Evolutionary conservation across 345 rosid species (phyloP).

Genomic region (Theobroma cacao): DNA sequence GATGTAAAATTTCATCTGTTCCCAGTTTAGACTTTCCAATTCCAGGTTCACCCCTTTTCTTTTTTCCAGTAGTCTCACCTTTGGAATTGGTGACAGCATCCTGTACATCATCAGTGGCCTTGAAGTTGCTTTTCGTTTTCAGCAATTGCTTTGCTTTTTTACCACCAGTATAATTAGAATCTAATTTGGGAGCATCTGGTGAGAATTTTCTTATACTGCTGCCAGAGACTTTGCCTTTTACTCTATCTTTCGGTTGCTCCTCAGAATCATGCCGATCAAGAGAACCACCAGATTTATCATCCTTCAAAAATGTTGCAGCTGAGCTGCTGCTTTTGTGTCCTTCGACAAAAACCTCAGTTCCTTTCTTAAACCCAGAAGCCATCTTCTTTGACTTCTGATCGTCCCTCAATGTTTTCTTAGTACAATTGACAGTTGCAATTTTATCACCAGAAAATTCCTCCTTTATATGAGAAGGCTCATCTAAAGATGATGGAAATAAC

Average conservation of each 20-base stretch:
- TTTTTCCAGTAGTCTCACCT: constrained; percentile 35
- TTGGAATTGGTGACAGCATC: constrained; percentile 23
- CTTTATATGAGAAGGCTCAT: constrained; percentile 28
- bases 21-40: constrained; percentile 37
- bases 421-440: constrained; percentile 24
- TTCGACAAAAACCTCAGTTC: constrained; percentile 31
- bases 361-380: constrained; percentile 34
- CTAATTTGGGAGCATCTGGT: constrained; percentile 29
- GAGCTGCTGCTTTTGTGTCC: constrained; percentile 30
- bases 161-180: constrained; percentile 26
- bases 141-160: constrained; percentile 32
- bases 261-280: constrained; percentile 23
- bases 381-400: constrained; percentile 40
- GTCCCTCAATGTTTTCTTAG: constrained; percentile 32
- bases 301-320: constrained; percentile 26
- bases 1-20: constrained; percentile 33
- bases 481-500: constrained; percentile 26
- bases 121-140: constrained; percentile 32
- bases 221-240: constrained; percentile 29
- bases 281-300: constrained; percentile 26
- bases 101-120: constrained; percentile 28
- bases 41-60: constrained; percentile 39
- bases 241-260: constrained; percentile 39
- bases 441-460: constrained; percentile 39
- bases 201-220: constrained; percentile 26